Evolutionary conservation across 805 yeast species (phyloP).

Genomic region (Lachancea waltii): DNA sequence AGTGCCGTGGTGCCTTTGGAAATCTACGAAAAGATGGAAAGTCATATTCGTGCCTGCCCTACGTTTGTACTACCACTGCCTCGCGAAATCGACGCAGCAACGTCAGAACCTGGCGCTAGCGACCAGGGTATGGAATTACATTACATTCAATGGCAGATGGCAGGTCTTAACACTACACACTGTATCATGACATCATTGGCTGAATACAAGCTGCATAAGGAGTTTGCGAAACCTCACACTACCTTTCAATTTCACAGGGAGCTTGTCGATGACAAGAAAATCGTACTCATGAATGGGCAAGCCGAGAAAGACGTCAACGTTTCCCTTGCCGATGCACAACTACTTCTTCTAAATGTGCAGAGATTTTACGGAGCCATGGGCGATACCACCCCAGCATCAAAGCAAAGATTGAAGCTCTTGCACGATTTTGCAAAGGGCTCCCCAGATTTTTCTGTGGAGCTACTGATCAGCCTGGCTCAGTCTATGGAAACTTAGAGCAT

Average conservation of each 20-base stretch:
- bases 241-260: slow-evolving; percentile 85
- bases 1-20: slow-evolving; percentile 55
- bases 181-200: slow-evolving; percentile 87
- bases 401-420: slow-evolving; percentile 52
- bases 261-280: slow-evolving; percentile 46
- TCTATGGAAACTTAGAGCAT: slow-evolving; percentile 44
- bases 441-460: slow-evolving; percentile 56
- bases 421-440: slow-evolving; percentile 66
- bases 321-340: slow-evolving; percentile 68
- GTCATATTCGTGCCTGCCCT: slow-evolving; percentile 67
- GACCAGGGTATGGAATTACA: slow-evolving; percentile 67
- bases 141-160: slow-evolving; percentile 89
- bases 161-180: slow-evolving; percentile 76
- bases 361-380: slow-evolving; percentile 73
- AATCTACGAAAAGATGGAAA: slow-evolving; percentile 57
- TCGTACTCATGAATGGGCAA: slow-evolving; percentile 81
- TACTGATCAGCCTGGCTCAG: slow-evolving; percentile 65
- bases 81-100: slow-evolving; percentile 39
- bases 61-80: slow-evolving; percentile 89
- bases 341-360: slow-evolving; percentile 68
- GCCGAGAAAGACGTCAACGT: slow-evolving; percentile 67
- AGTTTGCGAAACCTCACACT: slow-evolving; percentile 92
- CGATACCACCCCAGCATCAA: slow-evolving; percentile 36
- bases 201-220: slow-evolving; percentile 84
- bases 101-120: slow-evolving; percentile 34